phyloP scores from a whole-genome alignment of 2,329 filamentous ascomycete genomes.

The Fonsecaea monophora region DNA sequence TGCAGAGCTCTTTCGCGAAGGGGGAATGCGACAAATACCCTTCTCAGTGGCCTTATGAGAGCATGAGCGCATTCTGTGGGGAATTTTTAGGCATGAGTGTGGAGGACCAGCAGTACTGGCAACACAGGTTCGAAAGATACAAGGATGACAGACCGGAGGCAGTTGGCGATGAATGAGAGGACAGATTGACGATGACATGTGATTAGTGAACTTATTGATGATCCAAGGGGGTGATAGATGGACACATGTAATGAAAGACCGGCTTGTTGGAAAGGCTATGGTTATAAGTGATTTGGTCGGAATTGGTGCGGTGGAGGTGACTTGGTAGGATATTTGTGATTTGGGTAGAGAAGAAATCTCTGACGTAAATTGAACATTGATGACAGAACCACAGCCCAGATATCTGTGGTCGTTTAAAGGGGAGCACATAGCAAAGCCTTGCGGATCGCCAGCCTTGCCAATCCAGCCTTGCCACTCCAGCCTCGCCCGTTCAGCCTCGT shows the following conservation, averaged over 20 bases:
- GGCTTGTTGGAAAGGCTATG: not conserved
- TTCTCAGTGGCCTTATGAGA: conserved; percentile 23
- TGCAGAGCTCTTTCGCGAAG: conserved; percentile 18
- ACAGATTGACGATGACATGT: not conserved
- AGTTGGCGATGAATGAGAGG: not conserved
- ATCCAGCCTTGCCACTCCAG: no score
- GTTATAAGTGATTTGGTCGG: not conserved
- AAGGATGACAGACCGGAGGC: conserved; percentile 22
- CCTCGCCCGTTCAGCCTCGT: not conserved
- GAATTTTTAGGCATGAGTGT: conserved; percentile 25
- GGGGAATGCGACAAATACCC: conserved; percentile 28
- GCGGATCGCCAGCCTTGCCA: not conserved
- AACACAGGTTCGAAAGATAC: conserved; percentile 24
- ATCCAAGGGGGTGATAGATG: not conserved
- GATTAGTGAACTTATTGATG: not conserved
- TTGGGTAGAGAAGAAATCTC: not conserved
- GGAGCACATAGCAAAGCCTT: not conserved
- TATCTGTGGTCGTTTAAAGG: not conserved
- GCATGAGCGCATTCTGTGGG: conserved; percentile 29
- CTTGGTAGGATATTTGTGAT: not conserved
- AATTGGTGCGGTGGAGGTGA: not conserved
- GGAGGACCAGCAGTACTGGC: conserved; percentile 29
- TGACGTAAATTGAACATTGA: not conserved
- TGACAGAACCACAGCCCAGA: not conserved
- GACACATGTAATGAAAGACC: not conserved